phyloP scores from a whole-genome alignment of 441 rosid genomes.

The Jatropha podagrica region DNA sequence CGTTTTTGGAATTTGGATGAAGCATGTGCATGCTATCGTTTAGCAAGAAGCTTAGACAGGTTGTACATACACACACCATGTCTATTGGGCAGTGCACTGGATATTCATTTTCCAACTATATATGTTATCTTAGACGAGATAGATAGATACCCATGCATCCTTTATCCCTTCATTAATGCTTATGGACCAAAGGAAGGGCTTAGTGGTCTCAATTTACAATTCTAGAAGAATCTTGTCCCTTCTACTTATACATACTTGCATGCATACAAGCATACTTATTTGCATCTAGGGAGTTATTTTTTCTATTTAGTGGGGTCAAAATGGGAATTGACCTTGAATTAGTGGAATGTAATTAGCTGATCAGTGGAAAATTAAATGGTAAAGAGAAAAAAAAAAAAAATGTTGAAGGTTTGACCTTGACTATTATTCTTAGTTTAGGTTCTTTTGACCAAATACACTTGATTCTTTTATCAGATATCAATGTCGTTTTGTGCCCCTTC shows the following conservation, averaged over 20 bases:
- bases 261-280: no score
- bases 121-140: background rate
- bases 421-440: background rate
- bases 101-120: background rate
- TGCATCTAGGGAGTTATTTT: no score
- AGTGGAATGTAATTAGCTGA: background rate
- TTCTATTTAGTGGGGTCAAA: background rate
- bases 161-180: background rate
- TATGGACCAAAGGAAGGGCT: background rate
- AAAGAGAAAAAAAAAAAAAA: background rate
- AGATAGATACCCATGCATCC: background rate
- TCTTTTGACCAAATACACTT: background rate
- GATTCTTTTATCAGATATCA: background rate
- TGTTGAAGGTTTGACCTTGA: background rate
- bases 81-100: background rate
- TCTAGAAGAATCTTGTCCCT: background rate
- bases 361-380: background rate
- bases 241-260: background rate
- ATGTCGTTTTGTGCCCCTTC: background rate
- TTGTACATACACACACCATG: background rate
- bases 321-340: background rate
- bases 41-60: background rate
- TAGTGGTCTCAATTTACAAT: background rate
- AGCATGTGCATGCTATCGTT: background rate
- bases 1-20: background rate